Conservation (phyloP, 805 yeast species). For the Sugiyamaella mastotermitis region DNA sequence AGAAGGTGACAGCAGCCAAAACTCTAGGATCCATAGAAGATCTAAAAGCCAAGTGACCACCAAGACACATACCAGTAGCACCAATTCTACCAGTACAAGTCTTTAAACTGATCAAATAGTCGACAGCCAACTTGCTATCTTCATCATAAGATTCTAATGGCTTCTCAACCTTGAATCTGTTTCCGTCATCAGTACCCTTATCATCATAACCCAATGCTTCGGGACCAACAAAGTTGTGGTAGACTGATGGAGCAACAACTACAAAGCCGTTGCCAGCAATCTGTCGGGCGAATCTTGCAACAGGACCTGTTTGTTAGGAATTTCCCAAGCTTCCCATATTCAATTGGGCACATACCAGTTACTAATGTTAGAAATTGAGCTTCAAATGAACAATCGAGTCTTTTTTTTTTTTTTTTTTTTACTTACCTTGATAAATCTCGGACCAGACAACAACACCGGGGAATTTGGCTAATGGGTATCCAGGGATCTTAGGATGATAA, state of each 20-base stretch:
- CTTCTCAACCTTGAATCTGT: constrained; percentile 57
- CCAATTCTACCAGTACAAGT: constrained; percentile 72
- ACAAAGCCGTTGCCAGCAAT: constrained; percentile 78
- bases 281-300: constrained; percentile 65
- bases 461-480: constrained; percentile 71
- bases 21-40: constrained; percentile 59
- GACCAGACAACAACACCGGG: constrained; percentile 77
- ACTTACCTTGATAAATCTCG: constrained; percentile 64
- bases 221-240: constrained; percentile 62
- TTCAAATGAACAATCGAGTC: too few species aligned
- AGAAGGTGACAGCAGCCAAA: constrained; percentile 65
- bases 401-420: not conserved
- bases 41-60: constrained; percentile 76
- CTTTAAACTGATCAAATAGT: constrained; percentile 48
- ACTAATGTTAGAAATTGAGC: too few species aligned
- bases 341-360: too few species aligned
- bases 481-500: constrained; percentile 62
- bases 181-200: constrained; percentile 73
- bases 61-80: constrained; percentile 83
- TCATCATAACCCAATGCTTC: constrained; percentile 64
- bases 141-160: constrained; percentile 71
- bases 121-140: constrained; percentile 59
- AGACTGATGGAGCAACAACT: constrained; percentile 73
- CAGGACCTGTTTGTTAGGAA: too few species aligned
- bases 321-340: too few species aligned